Evolutionary conservation across 2,329 filamentous ascomycete genomes (phyloP).

Genomic region (Apiospora koreana): DNA sequence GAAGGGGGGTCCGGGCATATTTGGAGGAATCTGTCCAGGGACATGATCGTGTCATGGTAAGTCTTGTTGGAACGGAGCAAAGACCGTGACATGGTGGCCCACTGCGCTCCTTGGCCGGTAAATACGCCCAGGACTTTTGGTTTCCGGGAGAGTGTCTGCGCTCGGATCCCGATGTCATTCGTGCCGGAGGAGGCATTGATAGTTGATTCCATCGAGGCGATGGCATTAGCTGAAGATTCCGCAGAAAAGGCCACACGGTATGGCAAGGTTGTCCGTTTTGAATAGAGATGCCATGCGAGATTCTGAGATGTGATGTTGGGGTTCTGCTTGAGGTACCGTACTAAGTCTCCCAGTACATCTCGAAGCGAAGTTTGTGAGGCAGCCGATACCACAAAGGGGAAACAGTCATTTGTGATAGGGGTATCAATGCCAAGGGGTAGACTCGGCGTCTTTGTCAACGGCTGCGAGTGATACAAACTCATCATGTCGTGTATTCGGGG

Average conservation of each 20-base stretch:
- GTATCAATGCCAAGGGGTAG: background rate
- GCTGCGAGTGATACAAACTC: slow-evolving; percentile 8
- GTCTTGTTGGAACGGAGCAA: slow-evolving; percentile 29
- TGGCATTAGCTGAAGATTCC: slow-evolving; percentile 22
- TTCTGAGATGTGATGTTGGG: slow-evolving; percentile 16
- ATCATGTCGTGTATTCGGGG: slow-evolving; percentile 31
- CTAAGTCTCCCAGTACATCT: slow-evolving; percentile 27
- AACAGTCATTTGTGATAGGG: slow-evolving; percentile 12
- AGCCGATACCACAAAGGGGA: slow-evolving; percentile 41
- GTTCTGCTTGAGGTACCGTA: slow-evolving; percentile 29
- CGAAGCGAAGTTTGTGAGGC: slow-evolving; percentile 36
- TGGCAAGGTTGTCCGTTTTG: slow-evolving; percentile 31
- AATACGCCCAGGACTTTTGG: slow-evolving; percentile 34
- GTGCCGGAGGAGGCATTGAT: slow-evolving; percentile 19
- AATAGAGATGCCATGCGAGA: slow-evolving; percentile 36
- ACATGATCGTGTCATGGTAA: slow-evolving; percentile 35
- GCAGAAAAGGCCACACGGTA: slow-evolving; percentile 32
- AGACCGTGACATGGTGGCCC: slow-evolving; percentile 34
- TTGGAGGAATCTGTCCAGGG: slow-evolving; percentile 32
- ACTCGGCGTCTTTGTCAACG: background rate
- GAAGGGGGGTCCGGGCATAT: slow-evolving; percentile 24
- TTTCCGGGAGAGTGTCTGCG: slow-evolving; percentile 17
- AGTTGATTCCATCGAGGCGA: slow-evolving; percentile 27
- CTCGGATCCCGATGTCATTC: slow-evolving; percentile 23
- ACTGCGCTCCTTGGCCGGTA: slow-evolving; percentile 39